Base-by-base conservation (phyloP, 768 basidiomycete species). In the Pulveroboletus ravenelii region DNA sequence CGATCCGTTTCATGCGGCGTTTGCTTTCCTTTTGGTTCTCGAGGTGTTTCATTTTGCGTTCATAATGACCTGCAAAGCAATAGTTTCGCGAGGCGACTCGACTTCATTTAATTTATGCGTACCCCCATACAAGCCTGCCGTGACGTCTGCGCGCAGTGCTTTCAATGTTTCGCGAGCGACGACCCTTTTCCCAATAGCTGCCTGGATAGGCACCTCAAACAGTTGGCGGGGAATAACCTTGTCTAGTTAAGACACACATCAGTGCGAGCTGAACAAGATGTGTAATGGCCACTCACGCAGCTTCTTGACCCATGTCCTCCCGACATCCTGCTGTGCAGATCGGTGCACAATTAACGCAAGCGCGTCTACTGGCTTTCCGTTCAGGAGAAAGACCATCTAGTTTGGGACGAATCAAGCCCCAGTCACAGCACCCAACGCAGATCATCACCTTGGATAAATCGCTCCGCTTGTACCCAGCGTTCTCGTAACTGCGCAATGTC, bases 141-240 rank as follows among this genome's bases (percentile, higher is more conserved):
- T 96, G 15, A 98, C 95, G 57, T 99, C 90, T 23, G 90, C 89
- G 30, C 90, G 82, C 60, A 90, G 69, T 2, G 93, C 91, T 41
- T 84, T 87, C 39, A 95, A 69, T 14, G 86, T 94, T 66, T 95
- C 93, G 27, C 95, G 80, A 4, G 95, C 91, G 42, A 98, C 81
- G 48, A 97, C 78, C 54, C 85, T 90, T 57, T 79, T 82, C 13
- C 94, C 94, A 15, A 96, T 77, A 1, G 84, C 85, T 32, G 96
- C 96, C 64, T 98, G 96, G 46, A 99, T 96, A 2, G 94, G 87
- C 10, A 97, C 85, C 68, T 97, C 94, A 62, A 94, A 98, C 43
- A 93, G 69, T 65, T 97, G 94, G 41, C 88, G 76, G 27, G 94
- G 93, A 30, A 98, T 89, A 35, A 97, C 91, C 61, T 89, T 89